A percentile compares a stretch with the other conserved stretches of the same genome.
These are phyloP conservation scores for Botrytis tulipae DNA, from an alignment of 2,329 filamentous ascomycete species.

Conservation along the genomic window DNA sequence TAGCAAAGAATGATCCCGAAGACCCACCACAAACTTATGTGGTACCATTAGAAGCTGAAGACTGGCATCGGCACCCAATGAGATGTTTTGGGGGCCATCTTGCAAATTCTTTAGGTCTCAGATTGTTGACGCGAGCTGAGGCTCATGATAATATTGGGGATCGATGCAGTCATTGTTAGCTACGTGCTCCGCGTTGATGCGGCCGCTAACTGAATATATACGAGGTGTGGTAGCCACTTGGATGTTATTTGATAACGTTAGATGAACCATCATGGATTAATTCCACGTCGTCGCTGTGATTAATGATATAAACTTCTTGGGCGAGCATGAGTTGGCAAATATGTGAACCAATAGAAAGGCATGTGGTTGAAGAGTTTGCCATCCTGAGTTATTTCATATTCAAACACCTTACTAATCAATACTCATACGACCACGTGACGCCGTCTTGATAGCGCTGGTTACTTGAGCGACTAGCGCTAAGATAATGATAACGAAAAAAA, in stretches of 20 bases:
- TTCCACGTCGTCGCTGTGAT: constrained; percentile 16
- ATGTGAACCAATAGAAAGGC: neutral
- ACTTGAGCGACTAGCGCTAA: constrained; percentile 16
- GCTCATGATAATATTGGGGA: neutral
- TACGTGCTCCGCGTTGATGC: constrained; percentile 19
- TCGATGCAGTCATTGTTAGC: constrained; percentile 10
- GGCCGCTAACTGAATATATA: neutral
- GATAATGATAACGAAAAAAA: constrained; percentile 22
- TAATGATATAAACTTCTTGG: neutral
- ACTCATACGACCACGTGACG: neutral
- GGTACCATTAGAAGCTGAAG: constrained; percentile 7
- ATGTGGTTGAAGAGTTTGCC: constrained; percentile 3
- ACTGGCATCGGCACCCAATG: neutral
- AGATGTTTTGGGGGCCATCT: neutral
- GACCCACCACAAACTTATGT: constrained; percentile 19
- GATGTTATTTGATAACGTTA: constrained; percentile 9
- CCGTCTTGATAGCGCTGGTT: neutral
- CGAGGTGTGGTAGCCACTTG: neutral
- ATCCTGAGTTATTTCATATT: neutral
- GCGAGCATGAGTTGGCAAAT: constrained; percentile 17
- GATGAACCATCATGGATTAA: constrained; percentile 10
- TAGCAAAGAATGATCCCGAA: constrained; percentile 10
- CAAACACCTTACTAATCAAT: neutral
- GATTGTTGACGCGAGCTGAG: constrained; percentile 5
- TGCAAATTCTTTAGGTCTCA: neutral